Conservation (phyloP, 495 filamentous ascomycete genomes). For the Xylaria flabelliformis region DNA sequence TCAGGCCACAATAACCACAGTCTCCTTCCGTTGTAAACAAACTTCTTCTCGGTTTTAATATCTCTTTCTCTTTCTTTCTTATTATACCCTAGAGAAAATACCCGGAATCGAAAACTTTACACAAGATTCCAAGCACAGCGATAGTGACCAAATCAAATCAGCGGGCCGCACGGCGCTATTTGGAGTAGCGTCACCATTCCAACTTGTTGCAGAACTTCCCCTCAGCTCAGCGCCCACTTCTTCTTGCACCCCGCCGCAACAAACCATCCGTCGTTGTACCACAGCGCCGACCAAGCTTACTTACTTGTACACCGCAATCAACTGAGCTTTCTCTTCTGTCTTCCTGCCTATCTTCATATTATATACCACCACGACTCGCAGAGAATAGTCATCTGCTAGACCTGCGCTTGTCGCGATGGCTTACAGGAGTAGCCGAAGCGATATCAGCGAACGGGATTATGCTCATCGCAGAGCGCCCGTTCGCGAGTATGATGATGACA, state of each 20-base stretch:
- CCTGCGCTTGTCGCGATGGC: conserved; percentile 36
- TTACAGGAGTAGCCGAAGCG: conserved; percentile 43
- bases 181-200: conserved; percentile 18
- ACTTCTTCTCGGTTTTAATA: neutral
- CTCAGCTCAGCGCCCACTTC: conserved; percentile 13
- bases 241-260: conserved; percentile 3
- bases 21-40: neutral
- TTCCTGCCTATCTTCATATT: neutral
- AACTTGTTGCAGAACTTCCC: conserved; percentile 13
- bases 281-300: neutral
- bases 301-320: conserved; percentile 5
- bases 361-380: neutral
- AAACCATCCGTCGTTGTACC: neutral
- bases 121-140: conserved; percentile 1
- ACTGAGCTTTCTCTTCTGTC: neutral
- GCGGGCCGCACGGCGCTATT: conserved; percentile 13
- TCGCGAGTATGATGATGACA: conserved; percentile 44
- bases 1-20: conserved; percentile 18
- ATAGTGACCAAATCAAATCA: conserved; percentile 8
- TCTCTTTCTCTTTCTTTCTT: neutral
- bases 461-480: conserved; percentile 38
- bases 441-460: conserved; percentile 52
- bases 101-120: neutral
- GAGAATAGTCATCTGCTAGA: conserved; percentile 32
- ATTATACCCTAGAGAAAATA: conserved; percentile 5